phyloP scores from a whole-genome alignment of 1,139 yeast genomes.

The Suhomyces maxii region DNA sequence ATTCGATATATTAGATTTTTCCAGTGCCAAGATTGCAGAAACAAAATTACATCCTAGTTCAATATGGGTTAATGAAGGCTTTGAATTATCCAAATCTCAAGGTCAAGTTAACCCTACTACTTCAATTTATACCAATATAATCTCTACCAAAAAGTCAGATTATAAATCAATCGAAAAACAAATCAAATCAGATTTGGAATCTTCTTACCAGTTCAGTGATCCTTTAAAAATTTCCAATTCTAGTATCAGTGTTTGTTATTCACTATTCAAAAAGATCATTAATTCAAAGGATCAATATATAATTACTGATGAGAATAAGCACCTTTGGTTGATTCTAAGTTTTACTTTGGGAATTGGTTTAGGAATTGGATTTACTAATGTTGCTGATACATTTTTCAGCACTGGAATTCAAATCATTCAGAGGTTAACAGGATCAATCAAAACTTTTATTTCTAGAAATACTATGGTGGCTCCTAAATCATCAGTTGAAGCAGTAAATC shows the following conservation, averaged over 20 bases:
- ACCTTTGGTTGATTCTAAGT: conserved; percentile 18
- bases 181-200: conserved; percentile 33
- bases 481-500: not conserved
- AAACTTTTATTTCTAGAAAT: conserved; percentile 2
- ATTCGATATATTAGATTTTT: conserved; percentile 4
- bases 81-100: not conserved
- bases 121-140: conserved; percentile 27
- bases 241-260: conserved; percentile 19
- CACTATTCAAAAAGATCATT: conserved; percentile 17
- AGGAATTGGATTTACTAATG: conserved; percentile 31
- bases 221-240: conserved; percentile 35
- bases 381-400: conserved; percentile 20
- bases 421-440: conserved; percentile 2
- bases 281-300: conserved; percentile 5
- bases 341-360: conserved; percentile 39
- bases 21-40: conserved; percentile 5
- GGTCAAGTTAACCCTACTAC: conserved; percentile 5
- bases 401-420: conserved; percentile 15
- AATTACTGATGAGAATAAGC: conserved; percentile 1
- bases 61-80: not conserved
- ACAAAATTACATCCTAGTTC: conserved; percentile 1
- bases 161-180: conserved; percentile 35
- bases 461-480: not conserved
- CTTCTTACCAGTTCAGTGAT: conserved; percentile 28
- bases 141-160: conserved; percentile 25